phyloP scores from a whole-genome alignment of 2,329 filamentous ascomycete genomes.

The Leptodontidium sp. region DNA sequence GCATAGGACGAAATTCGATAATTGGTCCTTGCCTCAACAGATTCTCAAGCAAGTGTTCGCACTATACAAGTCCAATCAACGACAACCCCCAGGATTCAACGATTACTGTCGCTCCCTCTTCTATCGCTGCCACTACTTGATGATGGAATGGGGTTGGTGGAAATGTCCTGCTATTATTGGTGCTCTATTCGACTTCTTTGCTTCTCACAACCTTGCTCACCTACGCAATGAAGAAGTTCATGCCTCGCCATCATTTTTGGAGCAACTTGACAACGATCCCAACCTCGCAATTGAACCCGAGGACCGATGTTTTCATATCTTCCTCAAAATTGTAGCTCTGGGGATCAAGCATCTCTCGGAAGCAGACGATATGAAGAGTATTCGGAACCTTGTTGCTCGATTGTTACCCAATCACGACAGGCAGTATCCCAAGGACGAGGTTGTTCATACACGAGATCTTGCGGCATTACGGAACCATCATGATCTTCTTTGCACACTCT shows the following conservation, averaged over 20 bases:
- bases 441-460: conserved; percentile 66
- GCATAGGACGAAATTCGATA: conserved; percentile 56
- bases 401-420: conserved; percentile 72
- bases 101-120: conserved; percentile 68
- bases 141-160: conserved; percentile 72
- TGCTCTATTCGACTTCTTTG: conserved; percentile 73
- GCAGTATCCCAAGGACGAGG: conserved; percentile 69
- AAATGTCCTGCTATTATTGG: conserved; percentile 63
- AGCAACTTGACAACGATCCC: conserved; percentile 56
- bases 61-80: conserved; percentile 62
- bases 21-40: conserved; percentile 67
- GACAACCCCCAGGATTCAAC: conserved; percentile 69
- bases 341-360: conserved; percentile 61
- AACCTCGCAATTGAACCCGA: conserved; percentile 59
- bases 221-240: conserved; percentile 71
- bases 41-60: conserved; percentile 65
- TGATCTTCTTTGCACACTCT: conserved; percentile 71
- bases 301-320: conserved; percentile 72
- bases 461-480: conserved; percentile 73
- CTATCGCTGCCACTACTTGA: conserved; percentile 67
- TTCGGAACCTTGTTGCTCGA: conserved; percentile 67
- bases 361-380: conserved; percentile 60
- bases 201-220: conserved; percentile 66
- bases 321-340: conserved; percentile 69
- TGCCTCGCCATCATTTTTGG: conserved; percentile 67